Base-by-base conservation (phyloP, 805 yeast species). In the Zygosaccharomyces bailii region DNA sequence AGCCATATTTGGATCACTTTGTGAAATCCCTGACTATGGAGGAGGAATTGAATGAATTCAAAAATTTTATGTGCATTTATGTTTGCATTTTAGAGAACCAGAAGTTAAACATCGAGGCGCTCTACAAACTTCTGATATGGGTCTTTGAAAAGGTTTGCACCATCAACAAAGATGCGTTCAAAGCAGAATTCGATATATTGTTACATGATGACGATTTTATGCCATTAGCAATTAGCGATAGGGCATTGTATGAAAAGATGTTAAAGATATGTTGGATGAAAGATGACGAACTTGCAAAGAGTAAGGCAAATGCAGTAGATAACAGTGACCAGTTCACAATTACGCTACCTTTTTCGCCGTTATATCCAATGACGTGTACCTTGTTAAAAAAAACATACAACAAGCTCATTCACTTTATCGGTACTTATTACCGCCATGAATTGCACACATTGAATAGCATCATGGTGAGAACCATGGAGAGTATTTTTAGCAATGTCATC, bases 351-450 rank as follows among this genome's bases (percentile, higher is more conserved):
- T 93, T 91, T 59, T 86, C 96, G 42, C 84, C 86, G 45, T 80
- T 88, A 48, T 90, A 88, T 57, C 90, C 95, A 19, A 84, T 87
- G 67, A 79, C 88, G 24, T 91, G 97, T 64, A 78, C 87, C 18
- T 81, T 86, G 29, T 65, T 86, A 14, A 74, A 87, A 43, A 74
- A 79, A 13, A 79, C 85, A 31, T 74, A 90, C 16, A 73, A 76
- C 21, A 79, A 79, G 47, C 74, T 86, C 41, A 70, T 78, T n/a
- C 67, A 70, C 14, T 93, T 90, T 56, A 66, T 85, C 32, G 78
- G 77, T 39, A 81, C 80, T 52, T 83, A 81, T 56, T 76, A 75
- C 50, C 81, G 82, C 51, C 84, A 78, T 50, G 76, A 79, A 32
- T 71, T 81, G 16, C 78, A 76, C 24, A 68, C 80, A 19, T 70